Conservation (phyloP, 208 protist genomes). For the Leishmania tropica region DNA sequence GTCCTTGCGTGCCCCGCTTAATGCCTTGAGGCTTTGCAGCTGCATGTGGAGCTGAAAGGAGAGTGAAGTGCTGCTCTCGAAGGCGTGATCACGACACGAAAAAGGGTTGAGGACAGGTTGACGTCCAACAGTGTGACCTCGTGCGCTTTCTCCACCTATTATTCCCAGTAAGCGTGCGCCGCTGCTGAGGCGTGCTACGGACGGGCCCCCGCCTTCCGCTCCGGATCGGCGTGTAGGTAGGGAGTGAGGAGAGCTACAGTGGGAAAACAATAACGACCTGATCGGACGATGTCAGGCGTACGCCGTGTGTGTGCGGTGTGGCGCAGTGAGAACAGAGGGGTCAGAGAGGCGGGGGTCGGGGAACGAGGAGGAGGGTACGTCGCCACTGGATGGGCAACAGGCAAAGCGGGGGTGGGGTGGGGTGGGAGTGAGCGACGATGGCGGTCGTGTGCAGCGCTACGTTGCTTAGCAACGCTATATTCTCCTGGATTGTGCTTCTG, state of each 20-base stretch:
- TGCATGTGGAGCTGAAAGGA: constrained; percentile 10
- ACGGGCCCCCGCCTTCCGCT: not conserved
- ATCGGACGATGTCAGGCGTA: not conserved
- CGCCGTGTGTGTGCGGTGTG: not conserved
- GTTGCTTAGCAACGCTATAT: not conserved
- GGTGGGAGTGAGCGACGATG: not conserved
- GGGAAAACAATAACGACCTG: not conserved
- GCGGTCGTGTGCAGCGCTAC: not conserved
- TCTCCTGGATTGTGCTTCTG: not conserved
- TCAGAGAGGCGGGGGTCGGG: not conserved
- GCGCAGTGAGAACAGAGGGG: not conserved
- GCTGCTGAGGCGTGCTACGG: not conserved
- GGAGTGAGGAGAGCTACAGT: not conserved
- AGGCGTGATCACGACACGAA: not conserved
- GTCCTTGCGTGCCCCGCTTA: constrained; percentile 13
- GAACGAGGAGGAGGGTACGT: not conserved
- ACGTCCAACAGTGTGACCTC: not conserved
- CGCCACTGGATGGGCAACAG: not conserved
- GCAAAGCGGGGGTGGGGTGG: not conserved
- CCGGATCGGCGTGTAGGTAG: too few species aligned
- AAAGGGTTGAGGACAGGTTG: not conserved
- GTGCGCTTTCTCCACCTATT: too few species aligned
- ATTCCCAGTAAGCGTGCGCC: not conserved
- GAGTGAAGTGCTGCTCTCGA: not conserved
- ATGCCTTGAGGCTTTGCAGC: constrained; percentile 18